Percentiles rank a stretch among this genome's conserved stretches.
phyloP scores from a whole-genome alignment of 345 rosid genomes.

The Salix caprea region DNA sequence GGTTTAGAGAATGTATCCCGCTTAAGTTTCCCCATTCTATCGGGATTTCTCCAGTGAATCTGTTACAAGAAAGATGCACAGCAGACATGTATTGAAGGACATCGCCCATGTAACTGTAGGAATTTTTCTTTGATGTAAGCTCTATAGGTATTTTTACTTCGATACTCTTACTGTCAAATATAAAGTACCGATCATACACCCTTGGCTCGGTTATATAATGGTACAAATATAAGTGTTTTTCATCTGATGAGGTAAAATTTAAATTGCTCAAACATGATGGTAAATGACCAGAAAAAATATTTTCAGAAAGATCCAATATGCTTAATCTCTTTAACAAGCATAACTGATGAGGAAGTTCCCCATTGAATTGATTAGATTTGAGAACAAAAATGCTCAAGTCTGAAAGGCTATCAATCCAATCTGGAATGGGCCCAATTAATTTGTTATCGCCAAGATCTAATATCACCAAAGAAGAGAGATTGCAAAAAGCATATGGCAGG shows the following conservation, averaged over 20 bases:
- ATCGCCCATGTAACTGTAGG: neutral
- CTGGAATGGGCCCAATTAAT: neutral
- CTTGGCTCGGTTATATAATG: no score
- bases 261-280: neutral
- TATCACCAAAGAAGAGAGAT: neutral
- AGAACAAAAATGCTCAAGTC: neutral
- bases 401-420: neutral
- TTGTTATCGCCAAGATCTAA: neutral
- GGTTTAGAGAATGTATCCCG: constrained; percentile 9
- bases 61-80: neutral
- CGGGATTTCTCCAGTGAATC: neutral
- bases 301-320: neutral
- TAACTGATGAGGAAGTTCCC: neutral
- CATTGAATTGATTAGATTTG: neutral
- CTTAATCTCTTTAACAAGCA: neutral
- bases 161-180: no score
- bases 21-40: neutral
- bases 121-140: neutral
- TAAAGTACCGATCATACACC: no score
- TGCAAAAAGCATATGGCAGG: neutral
- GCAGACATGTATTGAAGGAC: neutral
- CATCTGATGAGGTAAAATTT: neutral
- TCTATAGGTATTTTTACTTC: neutral
- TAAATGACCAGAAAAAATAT: neutral
- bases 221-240: no score